These are phyloP conservation scores for Tetracladium marchalianum DNA, from an alignment of 495 filamentous ascomycete genomes.

Conservation along the genomic window DNA sequence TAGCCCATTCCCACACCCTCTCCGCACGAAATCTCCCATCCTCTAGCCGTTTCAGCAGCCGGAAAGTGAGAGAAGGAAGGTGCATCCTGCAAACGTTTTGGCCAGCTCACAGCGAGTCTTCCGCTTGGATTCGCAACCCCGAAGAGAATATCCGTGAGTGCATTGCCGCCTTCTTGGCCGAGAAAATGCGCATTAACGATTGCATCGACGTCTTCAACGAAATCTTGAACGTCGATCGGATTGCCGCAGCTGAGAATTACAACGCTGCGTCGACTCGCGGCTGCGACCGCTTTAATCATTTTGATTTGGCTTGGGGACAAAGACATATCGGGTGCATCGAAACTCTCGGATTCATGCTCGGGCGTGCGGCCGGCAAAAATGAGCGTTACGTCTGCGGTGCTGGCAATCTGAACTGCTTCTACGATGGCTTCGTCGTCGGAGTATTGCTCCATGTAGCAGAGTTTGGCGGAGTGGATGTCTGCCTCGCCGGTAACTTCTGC, in stretches of 20 bases:
- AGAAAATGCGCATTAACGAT: conserved; percentile 52
- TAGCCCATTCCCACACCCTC: conserved; percentile 73
- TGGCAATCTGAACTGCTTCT: conserved; percentile 39
- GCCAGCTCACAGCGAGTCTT: conserved; percentile 58
- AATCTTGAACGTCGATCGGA: conserved; percentile 66
- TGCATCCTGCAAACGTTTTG: conserved; percentile 54
- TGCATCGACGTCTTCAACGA: conserved; percentile 43
- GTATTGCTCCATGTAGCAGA: conserved; percentile 3
- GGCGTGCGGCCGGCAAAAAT: conserved; percentile 51
- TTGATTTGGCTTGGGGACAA: conserved; percentile 39
- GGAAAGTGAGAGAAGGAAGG: conserved; percentile 60
- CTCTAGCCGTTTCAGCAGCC: conserved; percentile 59
- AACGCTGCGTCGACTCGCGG: conserved; percentile 45
- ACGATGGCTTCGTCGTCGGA: not conserved
- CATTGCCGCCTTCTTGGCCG: conserved; percentile 53
- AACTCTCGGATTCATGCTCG: conserved; percentile 33
- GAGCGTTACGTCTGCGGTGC: conserved; percentile 44
- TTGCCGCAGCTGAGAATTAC: conserved; percentile 61
- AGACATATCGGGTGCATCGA: conserved; percentile 25
- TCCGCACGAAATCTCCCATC: conserved; percentile 57
- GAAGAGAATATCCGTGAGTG: conserved; percentile 47
- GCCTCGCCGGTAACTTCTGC: not conserved
- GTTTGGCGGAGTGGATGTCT: not conserved
- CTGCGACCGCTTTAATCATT: conserved; percentile 44
- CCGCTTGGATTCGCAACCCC: conserved; percentile 54